A percentile compares a stretch with the other conserved stretches of the same genome.
These are phyloP conservation scores for Suillus bovinus DNA, from an alignment of 768 basidiomycete genomes.

Conservation along the genomic window DNA sequence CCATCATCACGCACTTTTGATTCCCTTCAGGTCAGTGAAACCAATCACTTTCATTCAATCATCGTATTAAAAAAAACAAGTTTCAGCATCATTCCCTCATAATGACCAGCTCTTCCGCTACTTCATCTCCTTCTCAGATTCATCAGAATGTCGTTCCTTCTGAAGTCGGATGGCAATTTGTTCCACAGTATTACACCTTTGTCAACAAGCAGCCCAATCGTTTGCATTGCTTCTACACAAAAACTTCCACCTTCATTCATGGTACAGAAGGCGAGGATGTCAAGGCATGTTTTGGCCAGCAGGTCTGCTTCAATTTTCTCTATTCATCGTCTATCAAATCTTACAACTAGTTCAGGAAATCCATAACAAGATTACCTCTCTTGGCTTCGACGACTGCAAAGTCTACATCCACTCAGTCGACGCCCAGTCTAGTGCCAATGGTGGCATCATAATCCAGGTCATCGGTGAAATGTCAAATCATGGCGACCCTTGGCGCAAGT, in stretches of 20 bases:
- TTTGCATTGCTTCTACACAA: slow-evolving; percentile 98
- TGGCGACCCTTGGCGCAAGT: slow-evolving; percentile 92
- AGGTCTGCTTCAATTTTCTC: slow-evolving; percentile 48
- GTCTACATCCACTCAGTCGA: slow-evolving; percentile 99
- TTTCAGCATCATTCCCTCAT: slow-evolving; percentile 31
- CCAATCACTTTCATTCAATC: background rate
- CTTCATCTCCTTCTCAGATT: slow-evolving; percentile 43
- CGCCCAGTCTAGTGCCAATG: slow-evolving; percentile 91
- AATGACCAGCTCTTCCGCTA: slow-evolving; percentile 35
- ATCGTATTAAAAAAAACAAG: background rate
- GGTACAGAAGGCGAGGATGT: slow-evolving; percentile 96
- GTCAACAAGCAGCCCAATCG: slow-evolving; percentile 97
- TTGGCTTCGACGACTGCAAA: slow-evolving; percentile 96
- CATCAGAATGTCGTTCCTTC: slow-evolving; percentile 78
- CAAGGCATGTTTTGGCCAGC: slow-evolving; percentile 88
- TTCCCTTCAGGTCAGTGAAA: slow-evolving; percentile 27
- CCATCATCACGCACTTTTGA: slow-evolving; percentile 40
- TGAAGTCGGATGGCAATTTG: slow-evolving; percentile 99
- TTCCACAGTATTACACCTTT: slow-evolving; percentile 98
- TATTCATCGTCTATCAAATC: slow-evolving; percentile 8
- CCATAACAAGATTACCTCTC: slow-evolving; percentile 91
- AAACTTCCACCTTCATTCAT: slow-evolving; percentile 95
- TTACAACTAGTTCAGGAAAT: slow-evolving; percentile 68
- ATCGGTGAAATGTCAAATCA: slow-evolving; percentile 99
- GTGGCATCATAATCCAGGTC: slow-evolving; percentile 98